Evolutionary conservation across 2,329 filamentous ascomycete genomes (phyloP).

Genomic region (Periconia sp.): DNA sequence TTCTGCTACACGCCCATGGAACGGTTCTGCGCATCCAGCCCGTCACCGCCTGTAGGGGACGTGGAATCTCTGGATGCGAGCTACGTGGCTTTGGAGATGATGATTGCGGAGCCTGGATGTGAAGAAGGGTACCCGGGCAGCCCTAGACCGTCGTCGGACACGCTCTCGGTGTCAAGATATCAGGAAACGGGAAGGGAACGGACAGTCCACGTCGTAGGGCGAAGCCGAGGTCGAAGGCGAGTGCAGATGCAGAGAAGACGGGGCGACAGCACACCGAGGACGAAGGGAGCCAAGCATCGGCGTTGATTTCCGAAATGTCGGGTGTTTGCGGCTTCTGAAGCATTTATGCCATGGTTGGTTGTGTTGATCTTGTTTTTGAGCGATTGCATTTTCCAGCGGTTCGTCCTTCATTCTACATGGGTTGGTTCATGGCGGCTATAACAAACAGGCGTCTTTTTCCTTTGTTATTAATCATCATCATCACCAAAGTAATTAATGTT

Average conservation of each 20-base stretch:
- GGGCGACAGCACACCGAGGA: conserved; percentile 14
- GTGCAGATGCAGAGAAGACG: conserved; percentile 23
- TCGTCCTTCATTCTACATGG: not conserved
- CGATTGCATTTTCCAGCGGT: not conserved
- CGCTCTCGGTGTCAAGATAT: conserved; percentile 22
- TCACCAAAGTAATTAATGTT: not conserved
- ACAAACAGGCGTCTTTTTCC: not conserved
- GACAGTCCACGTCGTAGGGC: conserved; percentile 10
- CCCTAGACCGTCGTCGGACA: conserved; percentile 37
- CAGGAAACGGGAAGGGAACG: conserved; percentile 13
- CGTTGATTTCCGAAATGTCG: too few relatives aligned
- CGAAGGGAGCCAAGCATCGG: not conserved
- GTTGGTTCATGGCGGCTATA: too few relatives aligned
- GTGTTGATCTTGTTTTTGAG: not conserved
- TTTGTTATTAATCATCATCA: not conserved
- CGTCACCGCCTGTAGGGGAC: conserved; percentile 16
- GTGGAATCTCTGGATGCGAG: conserved; percentile 14
- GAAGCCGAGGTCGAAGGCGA: conserved; percentile 22
- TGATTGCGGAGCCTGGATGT: conserved; percentile 11
- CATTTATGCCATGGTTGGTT: not conserved
- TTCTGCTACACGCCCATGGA: conserved; percentile 32
- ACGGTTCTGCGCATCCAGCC: conserved; percentile 22
- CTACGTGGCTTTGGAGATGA: conserved; percentile 25
- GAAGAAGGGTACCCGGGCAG: conserved; percentile 20
- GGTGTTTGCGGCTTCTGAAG: not conserved